These are phyloP conservation scores for Microstroma glucosiphilum DNA, from an alignment of 1,284 basidiomycete genomes.

Conservation along the genomic window DNA sequence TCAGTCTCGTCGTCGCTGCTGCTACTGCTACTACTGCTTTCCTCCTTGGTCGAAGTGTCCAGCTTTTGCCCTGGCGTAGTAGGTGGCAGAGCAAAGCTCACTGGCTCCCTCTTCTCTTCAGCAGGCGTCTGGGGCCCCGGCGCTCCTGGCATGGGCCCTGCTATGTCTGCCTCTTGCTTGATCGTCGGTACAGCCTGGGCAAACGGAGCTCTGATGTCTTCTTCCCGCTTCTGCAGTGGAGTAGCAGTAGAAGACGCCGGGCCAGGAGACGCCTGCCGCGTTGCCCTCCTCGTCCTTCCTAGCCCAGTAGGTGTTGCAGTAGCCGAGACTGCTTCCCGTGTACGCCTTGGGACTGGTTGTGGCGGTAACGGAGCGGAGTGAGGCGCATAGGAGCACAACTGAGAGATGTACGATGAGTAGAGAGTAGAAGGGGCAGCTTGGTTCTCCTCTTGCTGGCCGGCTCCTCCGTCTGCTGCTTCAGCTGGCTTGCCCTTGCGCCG, in stretches of 20 bases:
- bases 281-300: constrained; percentile 19
- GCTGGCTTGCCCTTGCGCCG: background rate
- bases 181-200: background rate
- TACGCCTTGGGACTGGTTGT: background rate
- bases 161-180: background rate
- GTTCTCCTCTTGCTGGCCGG: background rate
- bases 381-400: constrained; percentile 9
- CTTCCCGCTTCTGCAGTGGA: constrained; percentile 17
- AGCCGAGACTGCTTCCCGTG: constrained; percentile 2
- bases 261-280: background rate
- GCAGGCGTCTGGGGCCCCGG: background rate
- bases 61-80: constrained; percentile 6
- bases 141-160: background rate
- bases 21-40: background rate
- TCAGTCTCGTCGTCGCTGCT: constrained; percentile 30
- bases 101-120: background rate
- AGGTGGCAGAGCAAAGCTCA: background rate
- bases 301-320: constrained; percentile 25
- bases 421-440: background rate
- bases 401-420: constrained; percentile 6
- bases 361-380: constrained; percentile 1
- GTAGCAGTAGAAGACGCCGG: background rate
- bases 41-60: constrained; percentile 1
- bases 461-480: background rate
- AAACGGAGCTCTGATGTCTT: background rate